Percentiles rank a stretch among this genome's conserved stretches.
Evolutionary conservation across 805 yeast species (phyloP).

Genomic region (Yamadazyma ubonensis): DNA sequence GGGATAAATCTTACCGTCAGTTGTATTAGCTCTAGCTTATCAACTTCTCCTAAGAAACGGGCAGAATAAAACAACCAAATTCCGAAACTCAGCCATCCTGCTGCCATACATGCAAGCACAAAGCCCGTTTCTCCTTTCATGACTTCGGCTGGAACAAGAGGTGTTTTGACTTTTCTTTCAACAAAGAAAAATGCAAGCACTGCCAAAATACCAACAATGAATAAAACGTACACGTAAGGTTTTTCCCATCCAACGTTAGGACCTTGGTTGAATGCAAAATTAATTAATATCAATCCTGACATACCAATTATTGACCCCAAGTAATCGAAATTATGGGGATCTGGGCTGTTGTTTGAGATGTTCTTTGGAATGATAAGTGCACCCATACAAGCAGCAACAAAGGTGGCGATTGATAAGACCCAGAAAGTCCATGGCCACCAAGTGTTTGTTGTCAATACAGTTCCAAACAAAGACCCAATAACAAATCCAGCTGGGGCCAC

Average conservation of each 20-base stretch:
- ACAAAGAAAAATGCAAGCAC: conserved; percentile 50
- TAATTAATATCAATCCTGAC: conserved; percentile 58
- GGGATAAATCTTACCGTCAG: conserved; percentile 23
- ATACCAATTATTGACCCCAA: conserved; percentile 52
- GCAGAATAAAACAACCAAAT: conserved; percentile 62
- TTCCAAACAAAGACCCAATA: conserved; percentile 28
- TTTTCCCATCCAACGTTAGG: conserved; percentile 69
- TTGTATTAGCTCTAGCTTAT: background rate
- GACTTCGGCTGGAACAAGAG: conserved; percentile 53
- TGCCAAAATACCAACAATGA: conserved; percentile 51
- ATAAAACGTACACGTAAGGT: conserved; percentile 57
- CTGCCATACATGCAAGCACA: conserved; percentile 50
- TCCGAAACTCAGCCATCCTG: conserved; percentile 81
- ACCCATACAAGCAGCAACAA: conserved; percentile 17
- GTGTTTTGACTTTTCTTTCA: conserved; percentile 41
- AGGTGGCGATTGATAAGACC: conserved; percentile 24
- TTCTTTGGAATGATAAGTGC: conserved; percentile 27
- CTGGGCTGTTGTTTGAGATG: conserved; percentile 21
- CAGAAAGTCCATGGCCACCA: conserved; percentile 41
- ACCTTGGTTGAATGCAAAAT: conserved; percentile 75
- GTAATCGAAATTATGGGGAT: conserved; percentile 21
- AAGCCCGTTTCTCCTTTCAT: conserved; percentile 46
- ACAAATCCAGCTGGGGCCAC: conserved; percentile 36
- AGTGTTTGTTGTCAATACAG: conserved; percentile 22
- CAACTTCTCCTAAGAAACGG: conserved; percentile 37